Percentiles rank a stretch among this genome's conserved stretches.
phyloP scores from a whole-genome alignment of 1,139 yeast species.

The Blastobotrys persicus region DNA sequence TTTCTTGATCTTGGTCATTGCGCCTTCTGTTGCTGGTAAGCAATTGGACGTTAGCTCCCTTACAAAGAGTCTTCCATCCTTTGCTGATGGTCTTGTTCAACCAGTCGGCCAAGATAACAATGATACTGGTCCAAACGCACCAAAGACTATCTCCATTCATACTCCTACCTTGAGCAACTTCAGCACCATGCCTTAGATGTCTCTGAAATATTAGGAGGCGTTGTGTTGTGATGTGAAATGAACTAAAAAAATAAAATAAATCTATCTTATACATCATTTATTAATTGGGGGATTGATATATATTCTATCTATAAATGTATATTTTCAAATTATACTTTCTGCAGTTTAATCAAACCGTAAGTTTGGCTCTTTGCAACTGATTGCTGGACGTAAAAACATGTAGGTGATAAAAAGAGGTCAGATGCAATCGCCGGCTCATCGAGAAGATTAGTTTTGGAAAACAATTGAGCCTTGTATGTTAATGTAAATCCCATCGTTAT shows the following conservation, averaged over 20 bases:
- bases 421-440: no score
- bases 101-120: constrained; percentile 79
- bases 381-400: no score
- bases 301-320: background rate
- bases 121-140: constrained; percentile 55
- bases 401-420: no score
- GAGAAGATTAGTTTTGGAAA: no score
- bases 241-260: constrained; percentile 11
- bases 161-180: constrained; percentile 33
- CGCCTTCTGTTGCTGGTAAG: constrained; percentile 70
- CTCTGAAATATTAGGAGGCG: background rate
- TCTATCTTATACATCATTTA: constrained; percentile 6
- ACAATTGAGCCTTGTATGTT: no score
- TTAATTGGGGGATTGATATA: constrained; percentile 4
- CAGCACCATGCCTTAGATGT: constrained; percentile 30
- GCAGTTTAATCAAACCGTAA: background rate
- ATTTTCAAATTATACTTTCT: background rate
- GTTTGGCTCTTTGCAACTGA: no score
- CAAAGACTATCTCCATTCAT: constrained; percentile 32
- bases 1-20: constrained; percentile 77
- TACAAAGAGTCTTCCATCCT: constrained; percentile 35
- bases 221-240: constrained; percentile 8
- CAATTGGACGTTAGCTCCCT: constrained; percentile 26
- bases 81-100: constrained; percentile 76
- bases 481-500: no score